Percentiles rank a stretch among this genome's conserved stretches.
Evolutionary conservation across 805 yeast genomes (phyloP).

Genomic region (Starmerella bombi): DNA sequence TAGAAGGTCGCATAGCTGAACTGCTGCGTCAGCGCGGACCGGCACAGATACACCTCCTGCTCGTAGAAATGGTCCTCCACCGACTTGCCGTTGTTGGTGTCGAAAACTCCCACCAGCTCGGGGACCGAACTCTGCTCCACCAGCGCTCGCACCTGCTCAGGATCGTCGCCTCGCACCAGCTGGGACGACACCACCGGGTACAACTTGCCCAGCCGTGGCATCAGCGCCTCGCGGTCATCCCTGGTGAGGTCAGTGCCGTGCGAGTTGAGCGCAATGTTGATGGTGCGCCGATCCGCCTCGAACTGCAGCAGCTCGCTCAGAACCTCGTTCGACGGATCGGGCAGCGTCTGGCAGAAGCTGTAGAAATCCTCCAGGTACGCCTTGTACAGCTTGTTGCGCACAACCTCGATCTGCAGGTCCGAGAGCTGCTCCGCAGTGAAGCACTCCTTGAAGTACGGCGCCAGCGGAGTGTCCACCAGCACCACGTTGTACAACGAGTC

Average conservation of each 20-base stretch:
- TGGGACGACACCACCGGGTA: slow-evolving; percentile 55
- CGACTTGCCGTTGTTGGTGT: slow-evolving; percentile 39
- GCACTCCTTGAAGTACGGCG: slow-evolving; percentile 88
- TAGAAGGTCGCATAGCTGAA: slow-evolving; percentile 80
- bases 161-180: slow-evolving; percentile 66
- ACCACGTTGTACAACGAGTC: slow-evolving; percentile 89
- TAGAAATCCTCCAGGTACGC: slow-evolving; percentile 85
- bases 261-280: slow-evolving; percentile 83
- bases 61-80: slow-evolving; percentile 91
- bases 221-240: slow-evolving; percentile 54
- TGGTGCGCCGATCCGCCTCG: slow-evolving; percentile 91
- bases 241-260: slow-evolving; percentile 67
- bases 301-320: slow-evolving; percentile 68
- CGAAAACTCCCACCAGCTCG: slow-evolving; percentile 33
- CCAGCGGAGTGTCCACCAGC: slow-evolving; percentile 90
- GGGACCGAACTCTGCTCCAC: slow-evolving; percentile 23
- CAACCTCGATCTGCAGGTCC: slow-evolving; percentile 88
- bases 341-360: slow-evolving; percentile 50
- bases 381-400: slow-evolving; percentile 80
- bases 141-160: slow-evolving; percentile 56
- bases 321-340: slow-evolving; percentile 65
- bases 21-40: slow-evolving; percentile 90
- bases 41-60: slow-evolving; percentile 83
- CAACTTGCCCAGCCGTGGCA: slow-evolving; percentile 74
- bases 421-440: slow-evolving; percentile 69